phyloP scores from a whole-genome alignment of 768 basidiomycete genomes.

The Strobilomyces dryophilus region DNA sequence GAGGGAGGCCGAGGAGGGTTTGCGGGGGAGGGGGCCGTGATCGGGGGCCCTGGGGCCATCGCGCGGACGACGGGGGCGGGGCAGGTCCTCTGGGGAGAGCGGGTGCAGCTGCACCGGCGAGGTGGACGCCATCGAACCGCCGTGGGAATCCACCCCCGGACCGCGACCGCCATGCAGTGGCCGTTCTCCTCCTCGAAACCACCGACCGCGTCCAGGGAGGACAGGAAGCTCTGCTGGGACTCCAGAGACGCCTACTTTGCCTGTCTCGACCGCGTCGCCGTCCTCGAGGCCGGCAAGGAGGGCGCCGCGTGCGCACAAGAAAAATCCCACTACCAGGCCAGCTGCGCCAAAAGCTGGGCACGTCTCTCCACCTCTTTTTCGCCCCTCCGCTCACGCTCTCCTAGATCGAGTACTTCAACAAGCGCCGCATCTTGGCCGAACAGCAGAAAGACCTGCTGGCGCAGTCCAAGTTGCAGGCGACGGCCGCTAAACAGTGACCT shows the following conservation, averaged over 20 bases:
- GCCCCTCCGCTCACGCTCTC: neutral
- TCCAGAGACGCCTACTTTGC: constrained; percentile 77
- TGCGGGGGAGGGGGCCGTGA: constrained; percentile 44
- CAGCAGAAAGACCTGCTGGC: constrained; percentile 71
- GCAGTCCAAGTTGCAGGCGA: constrained; percentile 37
- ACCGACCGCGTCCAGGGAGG: constrained; percentile 47
- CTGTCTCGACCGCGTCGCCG: constrained; percentile 68
- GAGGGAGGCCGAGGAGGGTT: constrained; percentile 35
- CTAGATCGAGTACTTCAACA: constrained; percentile 94
- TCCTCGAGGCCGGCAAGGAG: constrained; percentile 77
- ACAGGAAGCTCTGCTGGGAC: constrained; percentile 84
- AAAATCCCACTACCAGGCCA: constrained; percentile 57
- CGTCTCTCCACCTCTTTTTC: constrained; percentile 25
- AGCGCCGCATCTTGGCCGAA: constrained; percentile 77
- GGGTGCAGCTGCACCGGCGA: constrained; percentile 68
- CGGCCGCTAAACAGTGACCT: constrained; percentile 23
- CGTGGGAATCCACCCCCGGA: constrained; percentile 12
- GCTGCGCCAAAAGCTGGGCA: constrained; percentile 91
- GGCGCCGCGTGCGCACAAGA: constrained; percentile 52
- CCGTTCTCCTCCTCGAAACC: constrained; percentile 37
- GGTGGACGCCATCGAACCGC: constrained; percentile 23
- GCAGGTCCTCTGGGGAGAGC: constrained; percentile 53
- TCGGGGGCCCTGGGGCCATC: constrained; percentile 54
- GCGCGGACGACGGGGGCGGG: constrained; percentile 42
- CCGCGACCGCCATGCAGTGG: constrained; percentile 24